phyloP scores from a whole-genome alignment of 345 rosid genomes.

The Abelmoschus esculentus region DNA sequence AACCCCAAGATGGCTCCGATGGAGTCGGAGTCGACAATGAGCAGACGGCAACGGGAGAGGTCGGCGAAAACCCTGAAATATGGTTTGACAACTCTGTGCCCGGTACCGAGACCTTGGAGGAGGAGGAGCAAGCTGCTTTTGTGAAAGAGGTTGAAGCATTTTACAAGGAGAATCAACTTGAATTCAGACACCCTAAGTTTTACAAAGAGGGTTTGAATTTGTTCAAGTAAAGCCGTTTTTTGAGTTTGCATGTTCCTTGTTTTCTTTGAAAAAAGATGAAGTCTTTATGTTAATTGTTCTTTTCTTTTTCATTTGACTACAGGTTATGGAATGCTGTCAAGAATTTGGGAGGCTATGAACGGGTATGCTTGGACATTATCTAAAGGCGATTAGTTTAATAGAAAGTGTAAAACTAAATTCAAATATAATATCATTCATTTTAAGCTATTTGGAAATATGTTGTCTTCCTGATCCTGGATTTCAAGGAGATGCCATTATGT shows the following conservation, averaged over 20 bases:
- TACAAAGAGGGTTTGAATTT: slow-evolving; percentile 57
- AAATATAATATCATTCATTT: not conserved
- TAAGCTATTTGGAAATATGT: not conserved
- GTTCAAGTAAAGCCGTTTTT: slow-evolving; percentile 39
- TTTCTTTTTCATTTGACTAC: not conserved
- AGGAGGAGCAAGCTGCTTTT: slow-evolving; percentile 46
- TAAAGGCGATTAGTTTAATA: not conserved
- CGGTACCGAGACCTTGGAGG: no score
- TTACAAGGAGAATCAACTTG: slow-evolving; percentile 36
- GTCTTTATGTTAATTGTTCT: not conserved
- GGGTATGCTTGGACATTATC: slow-evolving; percentile 26
- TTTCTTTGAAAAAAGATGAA: not conserved
- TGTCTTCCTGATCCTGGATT: not conserved
- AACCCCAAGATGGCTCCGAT: slow-evolving; percentile 18
- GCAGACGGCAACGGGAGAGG: slow-evolving; percentile 9
- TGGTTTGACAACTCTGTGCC: slow-evolving; percentile 26
- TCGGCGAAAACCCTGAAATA: slow-evolving; percentile 6
- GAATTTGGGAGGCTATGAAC: slow-evolving; percentile 59
- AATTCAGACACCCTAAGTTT: slow-evolving; percentile 59
- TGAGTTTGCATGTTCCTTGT: not conserved
- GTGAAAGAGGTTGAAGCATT: slow-evolving; percentile 49
- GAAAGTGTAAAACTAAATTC: not conserved
- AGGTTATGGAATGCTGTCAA: slow-evolving; percentile 66
- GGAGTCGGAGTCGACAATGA: not conserved
- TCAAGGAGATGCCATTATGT: not conserved